Evolutionary conservation across 768 basidiomycete species (phyloP), one percentile per base, ranked within the genome.

Genomic region (Galerina marginata): DNA sequence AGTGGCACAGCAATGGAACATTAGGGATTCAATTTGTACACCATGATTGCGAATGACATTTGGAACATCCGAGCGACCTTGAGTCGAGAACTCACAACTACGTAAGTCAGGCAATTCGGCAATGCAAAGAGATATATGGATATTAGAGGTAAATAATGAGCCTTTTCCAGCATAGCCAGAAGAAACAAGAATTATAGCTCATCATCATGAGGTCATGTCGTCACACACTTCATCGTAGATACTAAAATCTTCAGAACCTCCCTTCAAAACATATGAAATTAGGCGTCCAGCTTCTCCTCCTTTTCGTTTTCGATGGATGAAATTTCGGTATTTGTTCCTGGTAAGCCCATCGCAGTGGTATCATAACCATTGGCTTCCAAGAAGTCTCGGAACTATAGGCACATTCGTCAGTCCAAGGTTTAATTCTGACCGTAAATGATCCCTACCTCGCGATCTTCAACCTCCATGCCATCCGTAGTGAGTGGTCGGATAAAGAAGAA

Each of bases 341-440:
- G 69, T 12, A 86, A 73, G 56, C 92, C 93, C 90, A 94, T 90
- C 49, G 75, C 77, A 7, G 83, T 79, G 37, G 87, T 89, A 71
- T 96, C 93, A 68, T 86, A 96, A 9, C 93, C 93, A 68, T 94
- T 73, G 9, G 75, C 82, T 67, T 87, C 87, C 56, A 97, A 82
- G 71, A 96, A 96, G 64, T 82, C 82, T 56, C 92, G 91, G 86
- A 96, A 96, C 84, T 89, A 20, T 20, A n/a, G n/a, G 65, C 2
- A 43, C n/a, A 48, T 29, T 26, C 29, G 51, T 53, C 38, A 63
- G 52, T 58, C 39, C 29, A 14, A 55, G 26, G 47, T 12, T 44
- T 14, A 37, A 25, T 36, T n/a, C n/a, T n/a, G n/a, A n/a, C n/a
- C n/a, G n/a, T n/a, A n/a, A n/a, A n/a, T n/a, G n/a, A n/a, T n/a